Evolutionary conservation across 345 rosid species (phyloP).

Genomic region (Boechera divaricarpa): DNA sequence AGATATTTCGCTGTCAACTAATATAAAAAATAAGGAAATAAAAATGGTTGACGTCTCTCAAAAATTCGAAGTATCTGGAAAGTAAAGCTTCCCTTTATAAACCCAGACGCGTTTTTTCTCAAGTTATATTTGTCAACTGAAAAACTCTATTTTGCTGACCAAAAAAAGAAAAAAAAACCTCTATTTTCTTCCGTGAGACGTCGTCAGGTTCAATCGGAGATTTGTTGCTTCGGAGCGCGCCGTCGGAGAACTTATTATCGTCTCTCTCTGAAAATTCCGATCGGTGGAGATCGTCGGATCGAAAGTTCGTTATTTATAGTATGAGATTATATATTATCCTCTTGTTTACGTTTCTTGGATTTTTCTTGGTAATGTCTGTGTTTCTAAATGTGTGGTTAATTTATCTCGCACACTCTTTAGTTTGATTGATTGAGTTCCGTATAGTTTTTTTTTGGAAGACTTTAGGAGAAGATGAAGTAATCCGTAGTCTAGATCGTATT

Average conservation of each 20-base stretch:
- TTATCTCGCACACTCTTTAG: not conserved
- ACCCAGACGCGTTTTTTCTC: not conserved
- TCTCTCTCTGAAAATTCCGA: conserved; percentile 22
- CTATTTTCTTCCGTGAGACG: too few relatives aligned
- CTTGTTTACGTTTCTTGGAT: conserved; percentile 19
- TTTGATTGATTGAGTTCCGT: conserved; percentile 27
- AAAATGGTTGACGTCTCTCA: not conserved
- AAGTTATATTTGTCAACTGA: not conserved
- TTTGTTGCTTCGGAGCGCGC: too few relatives aligned
- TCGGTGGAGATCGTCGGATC: conserved; percentile 46
- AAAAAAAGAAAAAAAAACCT: too few relatives aligned
- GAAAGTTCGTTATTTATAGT: conserved; percentile 64
- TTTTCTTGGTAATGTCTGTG: conserved; percentile 37
- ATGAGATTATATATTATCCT: not conserved
- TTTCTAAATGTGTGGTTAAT: conserved; percentile 20
- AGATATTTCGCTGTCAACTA: conserved; percentile 22
- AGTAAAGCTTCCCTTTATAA: conserved; percentile 17
- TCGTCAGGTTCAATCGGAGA: too few relatives aligned
- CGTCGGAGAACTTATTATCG: too few relatives aligned
- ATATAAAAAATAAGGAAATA: not conserved
- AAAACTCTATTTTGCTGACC: too few relatives aligned
- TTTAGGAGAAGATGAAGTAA: not conserved
- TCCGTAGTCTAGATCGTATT: not conserved
- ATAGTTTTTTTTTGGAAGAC: not conserved
- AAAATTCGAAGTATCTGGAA: conserved; percentile 44